These are phyloP conservation scores for Nothopassalora personata DNA, from an alignment of 2,329 filamentous ascomycete species.

Conservation along the genomic window DNA sequence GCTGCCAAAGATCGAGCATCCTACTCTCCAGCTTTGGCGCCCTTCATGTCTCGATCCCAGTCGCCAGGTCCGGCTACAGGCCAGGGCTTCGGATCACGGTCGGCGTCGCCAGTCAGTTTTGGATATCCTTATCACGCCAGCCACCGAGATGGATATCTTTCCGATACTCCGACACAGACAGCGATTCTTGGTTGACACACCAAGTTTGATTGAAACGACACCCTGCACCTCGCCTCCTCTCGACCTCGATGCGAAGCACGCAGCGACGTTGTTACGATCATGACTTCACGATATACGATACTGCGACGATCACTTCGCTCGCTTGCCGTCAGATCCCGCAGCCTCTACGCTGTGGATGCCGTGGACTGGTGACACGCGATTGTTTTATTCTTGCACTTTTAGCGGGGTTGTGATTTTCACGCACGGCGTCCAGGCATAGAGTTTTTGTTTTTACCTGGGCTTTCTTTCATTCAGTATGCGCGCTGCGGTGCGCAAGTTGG, in stretches of 20 bases:
- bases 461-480: conserved; percentile 7
- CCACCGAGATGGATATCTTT: conserved; percentile 31
- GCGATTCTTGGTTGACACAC: conserved; percentile 32
- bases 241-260: conserved; percentile 19
- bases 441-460: background rate
- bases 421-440: conserved; percentile 21
- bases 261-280: conserved; percentile 19
- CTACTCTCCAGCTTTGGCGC: conserved; percentile 17
- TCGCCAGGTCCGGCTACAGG: conserved; percentile 30
- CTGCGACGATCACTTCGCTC: conserved; percentile 8
- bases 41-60: conserved; percentile 29
- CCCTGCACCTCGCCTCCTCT: conserved; percentile 13
- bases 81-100: conserved; percentile 22
- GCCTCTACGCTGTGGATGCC: background rate
- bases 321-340: background rate
- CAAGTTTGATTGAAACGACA: conserved; percentile 10
- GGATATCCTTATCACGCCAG: conserved; percentile 33
- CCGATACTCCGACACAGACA: conserved; percentile 31
- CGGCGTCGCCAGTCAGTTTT: conserved; percentile 32
- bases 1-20: conserved; percentile 19
- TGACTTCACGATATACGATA: conserved; percentile 20
- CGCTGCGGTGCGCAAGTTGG: background rate
- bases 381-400: conserved; percentile 23
- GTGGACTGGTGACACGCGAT: background rate
- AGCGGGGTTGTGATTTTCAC: conserved; percentile 15